These are phyloP conservation scores for Tolypocladium amazonense DNA, from an alignment of 2,329 filamentous ascomycete species.

Conservation along the genomic window DNA sequence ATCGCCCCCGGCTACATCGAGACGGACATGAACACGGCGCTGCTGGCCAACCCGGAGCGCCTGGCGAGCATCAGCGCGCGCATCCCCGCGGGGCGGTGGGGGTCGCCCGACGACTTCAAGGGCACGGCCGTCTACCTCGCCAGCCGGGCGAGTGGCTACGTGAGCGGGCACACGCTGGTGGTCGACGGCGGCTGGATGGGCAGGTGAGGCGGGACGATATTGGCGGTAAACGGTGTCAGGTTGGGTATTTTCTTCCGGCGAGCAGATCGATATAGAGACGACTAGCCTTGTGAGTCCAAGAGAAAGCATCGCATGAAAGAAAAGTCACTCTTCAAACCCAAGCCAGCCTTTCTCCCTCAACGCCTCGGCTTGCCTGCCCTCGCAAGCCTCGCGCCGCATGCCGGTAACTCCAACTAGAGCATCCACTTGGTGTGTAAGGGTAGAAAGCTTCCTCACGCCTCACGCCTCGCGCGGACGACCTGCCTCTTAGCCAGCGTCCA, in stretches of 20 bases:
- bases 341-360: background rate
- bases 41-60: slow-evolving; percentile 62
- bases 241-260: background rate
- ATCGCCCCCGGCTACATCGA: slow-evolving; percentile 85
- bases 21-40: slow-evolving; percentile 87
- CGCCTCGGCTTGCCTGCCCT: background rate
- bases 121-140: slow-evolving; percentile 70
- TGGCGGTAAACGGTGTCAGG: background rate
- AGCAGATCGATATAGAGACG: background rate
- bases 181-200: slow-evolving; percentile 95
- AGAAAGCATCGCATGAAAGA: background rate
- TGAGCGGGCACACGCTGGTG: slow-evolving; percentile 70
- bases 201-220: slow-evolving; percentile 35
- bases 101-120: slow-evolving; percentile 77
- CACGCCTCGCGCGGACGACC: slow-evolving; percentile 10
- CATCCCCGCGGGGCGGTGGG: slow-evolving; percentile 81
- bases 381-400: background rate
- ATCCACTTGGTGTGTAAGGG: background rate
- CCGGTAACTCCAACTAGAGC: background rate
- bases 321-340: background rate
- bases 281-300: background rate
- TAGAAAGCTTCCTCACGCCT: background rate
- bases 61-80: slow-evolving; percentile 64
- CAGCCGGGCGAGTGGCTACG: slow-evolving; percentile 66
- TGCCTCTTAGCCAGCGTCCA: slow-evolving; percentile 12